phyloP scores from a whole-genome alignment of 2,329 filamentous ascomycete species.

The Nigrospora osmanthi region DNA sequence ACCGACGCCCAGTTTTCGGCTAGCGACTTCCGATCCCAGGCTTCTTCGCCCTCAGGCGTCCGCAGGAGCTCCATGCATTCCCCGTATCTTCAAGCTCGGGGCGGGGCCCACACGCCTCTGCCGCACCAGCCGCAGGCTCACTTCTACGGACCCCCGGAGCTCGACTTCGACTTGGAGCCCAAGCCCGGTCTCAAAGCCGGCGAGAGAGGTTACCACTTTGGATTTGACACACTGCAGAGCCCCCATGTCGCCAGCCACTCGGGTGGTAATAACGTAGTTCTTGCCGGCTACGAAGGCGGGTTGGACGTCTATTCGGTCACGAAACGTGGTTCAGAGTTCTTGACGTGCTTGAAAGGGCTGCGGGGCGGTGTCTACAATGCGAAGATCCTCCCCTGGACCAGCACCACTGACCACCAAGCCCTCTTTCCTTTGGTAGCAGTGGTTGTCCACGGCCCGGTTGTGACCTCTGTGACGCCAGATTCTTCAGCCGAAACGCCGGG shows the following conservation, averaged over 20 bases:
- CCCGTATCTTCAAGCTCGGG: conserved; percentile 31
- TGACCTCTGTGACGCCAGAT: conserved; percentile 33
- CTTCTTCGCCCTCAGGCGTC: conserved; percentile 26
- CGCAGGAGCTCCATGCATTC: conserved; percentile 45
- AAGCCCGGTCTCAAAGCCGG: conserved; percentile 52
- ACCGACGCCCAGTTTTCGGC: conserved; percentile 28
- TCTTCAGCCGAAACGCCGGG: conserved; percentile 24
- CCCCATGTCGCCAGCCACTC: conserved; percentile 23
- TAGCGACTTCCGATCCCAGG: conserved; percentile 26
- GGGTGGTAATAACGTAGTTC: conserved; percentile 54
- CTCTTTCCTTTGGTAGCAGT: conserved; percentile 70
- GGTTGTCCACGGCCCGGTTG: conserved; percentile 68
- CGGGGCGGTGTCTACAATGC: conserved; percentile 74
- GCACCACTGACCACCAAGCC: conserved; percentile 41
- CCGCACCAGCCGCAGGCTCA: conserved; percentile 61
- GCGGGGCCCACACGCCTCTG: conserved; percentile 38
- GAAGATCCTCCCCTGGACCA: conserved; percentile 69
- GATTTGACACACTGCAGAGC: conserved; percentile 65
- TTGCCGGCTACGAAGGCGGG: conserved; percentile 75
- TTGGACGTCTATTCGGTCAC: conserved; percentile 69
- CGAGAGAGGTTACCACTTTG: conserved; percentile 68
- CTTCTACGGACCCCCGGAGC: conserved; percentile 63
- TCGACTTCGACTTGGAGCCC: conserved; percentile 50
- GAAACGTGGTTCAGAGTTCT: conserved; percentile 61
- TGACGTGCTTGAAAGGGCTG: conserved; percentile 67